Percentiles rank a stretch among this genome's conserved stretches.
These are phyloP conservation scores for Saccharomycopsis malanga DNA, from an alignment of 805 yeast species.

Conservation along the genomic window DNA sequence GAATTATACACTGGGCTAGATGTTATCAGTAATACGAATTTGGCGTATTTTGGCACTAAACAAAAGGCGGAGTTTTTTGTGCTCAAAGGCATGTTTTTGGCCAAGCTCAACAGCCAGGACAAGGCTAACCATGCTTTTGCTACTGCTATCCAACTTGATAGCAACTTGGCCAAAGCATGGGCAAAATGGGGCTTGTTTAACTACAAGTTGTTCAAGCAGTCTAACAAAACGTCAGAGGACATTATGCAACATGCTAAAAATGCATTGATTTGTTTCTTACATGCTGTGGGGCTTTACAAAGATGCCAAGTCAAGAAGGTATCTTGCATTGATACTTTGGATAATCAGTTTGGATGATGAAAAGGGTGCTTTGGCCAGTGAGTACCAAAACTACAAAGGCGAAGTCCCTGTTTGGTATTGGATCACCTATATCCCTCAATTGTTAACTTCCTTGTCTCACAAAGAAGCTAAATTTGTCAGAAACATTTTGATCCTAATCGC, in stretches of 20 bases:
- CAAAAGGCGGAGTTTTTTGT: slow-evolving; percentile 98
- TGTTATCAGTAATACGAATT: slow-evolving; percentile 91
- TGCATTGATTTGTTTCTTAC: slow-evolving; percentile 92
- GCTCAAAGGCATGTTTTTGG: slow-evolving; percentile 94
- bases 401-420: slow-evolving; percentile 99
- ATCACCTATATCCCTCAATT: slow-evolving; percentile 94
- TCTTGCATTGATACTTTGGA: slow-evolving; percentile 87
- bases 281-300: slow-evolving; percentile 95
- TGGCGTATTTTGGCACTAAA: slow-evolving; percentile 93
- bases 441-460: slow-evolving; percentile 80
- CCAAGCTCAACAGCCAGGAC: slow-evolving; percentile 81
- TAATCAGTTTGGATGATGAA: slow-evolving; percentile 83
- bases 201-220: slow-evolving; percentile 65
- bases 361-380: slow-evolving; percentile 77
- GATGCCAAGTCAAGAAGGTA: slow-evolving; percentile 84
- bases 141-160: slow-evolving; percentile 92
- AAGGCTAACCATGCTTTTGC: slow-evolving; percentile 98
- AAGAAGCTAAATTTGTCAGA: slow-evolving; percentile 84
- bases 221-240: slow-evolving; percentile 4
- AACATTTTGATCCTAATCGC: slow-evolving; percentile 87
- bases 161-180: slow-evolving; percentile 96
- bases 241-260: slow-evolving; percentile 78
- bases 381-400: slow-evolving; percentile 88
- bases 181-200: slow-evolving; percentile 99
- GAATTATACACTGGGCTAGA: slow-evolving; percentile 94